A percentile compares a stretch with the other conserved stretches of the same genome.
phyloP scores from a whole-genome alignment of 176 grass and related monocot genomes.

The Typha latifolia region DNA sequence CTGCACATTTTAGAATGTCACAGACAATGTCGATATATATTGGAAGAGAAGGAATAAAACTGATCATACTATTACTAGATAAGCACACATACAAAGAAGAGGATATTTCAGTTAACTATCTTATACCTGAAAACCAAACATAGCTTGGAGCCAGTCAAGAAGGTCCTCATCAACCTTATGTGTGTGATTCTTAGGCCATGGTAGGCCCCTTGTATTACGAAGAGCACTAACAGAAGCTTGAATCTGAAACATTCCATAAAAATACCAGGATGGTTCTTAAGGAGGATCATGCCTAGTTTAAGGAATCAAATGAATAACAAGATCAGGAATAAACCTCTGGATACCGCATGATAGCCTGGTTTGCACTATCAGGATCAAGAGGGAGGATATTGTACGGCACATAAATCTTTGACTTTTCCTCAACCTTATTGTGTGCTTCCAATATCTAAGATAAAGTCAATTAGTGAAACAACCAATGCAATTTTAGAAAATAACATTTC shows the following conservation, averaged over 20 bases:
- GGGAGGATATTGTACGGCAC: slow-evolving; percentile 91
- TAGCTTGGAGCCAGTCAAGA: slow-evolving; percentile 92
- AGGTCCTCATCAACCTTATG: slow-evolving; percentile 83
- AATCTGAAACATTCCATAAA: slow-evolving; percentile 47
- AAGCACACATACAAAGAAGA: slow-evolving; percentile 7
- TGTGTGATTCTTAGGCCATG: slow-evolving; percentile 65
- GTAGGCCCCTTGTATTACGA: slow-evolving; percentile 83
- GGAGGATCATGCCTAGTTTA: slow-evolving; percentile 12
- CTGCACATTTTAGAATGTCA: slow-evolving; percentile 44
- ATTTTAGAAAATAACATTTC: too few species aligned
- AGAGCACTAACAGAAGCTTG: slow-evolving; percentile 72
- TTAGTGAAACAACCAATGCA: too few species aligned
- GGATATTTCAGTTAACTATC: slow-evolving; percentile 12
- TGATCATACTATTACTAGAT: background rate
- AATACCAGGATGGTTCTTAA: slow-evolving; percentile 22
- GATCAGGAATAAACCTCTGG: slow-evolving; percentile 46
- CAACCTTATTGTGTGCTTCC: slow-evolving; percentile 71
- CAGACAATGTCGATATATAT: slow-evolving; percentile 15
- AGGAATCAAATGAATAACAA: slow-evolving; percentile 2
- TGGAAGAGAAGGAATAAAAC: slow-evolving; percentile 16
- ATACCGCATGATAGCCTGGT: slow-evolving; percentile 85
- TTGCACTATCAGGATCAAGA: slow-evolving; percentile 88
- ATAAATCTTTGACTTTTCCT: slow-evolving; percentile 83
- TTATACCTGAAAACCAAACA: slow-evolving; percentile 99
- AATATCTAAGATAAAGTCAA: slow-evolving; percentile 45